Evolutionary conservation across 2,329 filamentous ascomycete genomes (phyloP).

Genomic region (Amphichorda felina): DNA sequence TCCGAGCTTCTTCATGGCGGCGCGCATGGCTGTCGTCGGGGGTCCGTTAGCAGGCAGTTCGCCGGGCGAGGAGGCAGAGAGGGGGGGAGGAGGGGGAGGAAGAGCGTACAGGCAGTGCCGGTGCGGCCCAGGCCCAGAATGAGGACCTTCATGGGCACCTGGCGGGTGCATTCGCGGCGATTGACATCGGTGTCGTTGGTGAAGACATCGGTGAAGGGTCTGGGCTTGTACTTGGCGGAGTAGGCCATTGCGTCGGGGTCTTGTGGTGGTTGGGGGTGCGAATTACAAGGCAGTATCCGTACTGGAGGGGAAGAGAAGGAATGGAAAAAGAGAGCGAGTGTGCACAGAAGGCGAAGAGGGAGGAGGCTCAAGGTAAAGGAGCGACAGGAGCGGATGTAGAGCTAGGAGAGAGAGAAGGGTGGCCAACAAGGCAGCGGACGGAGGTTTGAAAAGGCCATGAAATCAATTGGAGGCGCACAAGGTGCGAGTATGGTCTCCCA

Average conservation of each 20-base stretch:
- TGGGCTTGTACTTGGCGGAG: constrained; percentile 15
- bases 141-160: constrained; percentile 61
- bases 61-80: too few species aligned
- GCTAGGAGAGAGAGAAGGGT: neutral
- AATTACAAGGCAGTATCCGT: neutral
- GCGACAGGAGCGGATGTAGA: neutral
- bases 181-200: constrained; percentile 59
- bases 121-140: constrained; percentile 59
- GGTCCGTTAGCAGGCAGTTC: constrained; percentile 1
- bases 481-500: too few species aligned
- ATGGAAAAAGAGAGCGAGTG: neutral
- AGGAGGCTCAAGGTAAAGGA: too few species aligned
- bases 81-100: neutral
- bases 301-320: neutral
- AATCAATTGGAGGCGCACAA: neutral
- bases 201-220: constrained; percentile 46
- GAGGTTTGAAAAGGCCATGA: neutral
- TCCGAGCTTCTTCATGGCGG: constrained; percentile 53
- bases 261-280: neutral
- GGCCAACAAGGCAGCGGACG: neutral
- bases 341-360: too few species aligned
- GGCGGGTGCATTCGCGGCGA: constrained; percentile 49
- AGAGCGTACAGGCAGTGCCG: constrained; percentile 53
- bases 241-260: constrained; percentile 12
- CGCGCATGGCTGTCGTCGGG: constrained; percentile 39